Base-by-base conservation (phyloP, 768 basidiomycete genomes). In the Tephrocybe sp. region DNA sequence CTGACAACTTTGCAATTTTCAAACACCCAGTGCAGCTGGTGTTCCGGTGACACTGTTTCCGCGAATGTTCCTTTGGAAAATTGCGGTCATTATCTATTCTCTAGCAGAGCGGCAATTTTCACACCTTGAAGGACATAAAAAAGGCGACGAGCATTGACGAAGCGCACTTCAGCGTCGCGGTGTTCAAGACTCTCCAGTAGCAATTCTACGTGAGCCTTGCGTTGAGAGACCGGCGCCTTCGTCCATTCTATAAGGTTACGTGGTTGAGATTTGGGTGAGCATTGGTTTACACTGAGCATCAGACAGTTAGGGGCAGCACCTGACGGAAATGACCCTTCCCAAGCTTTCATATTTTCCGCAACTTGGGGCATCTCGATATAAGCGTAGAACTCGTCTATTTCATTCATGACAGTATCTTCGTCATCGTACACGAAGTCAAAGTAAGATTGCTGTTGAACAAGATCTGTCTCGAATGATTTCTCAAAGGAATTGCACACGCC, bases 341-440 rank as follows among this genome's bases (percentile, higher is more conserved):
- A 97, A 37, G 90, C 87, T 61, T 84, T 87, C 55, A 91, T 73
- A 64, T 92, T 92, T 73, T 92, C 89, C 2, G 82, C 83, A 18
- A 93, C 86, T 64, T 94, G 90, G 0, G 89, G 82, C 82, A 93
- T 91, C 73, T 98, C 96, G 53, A 92, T 85, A 69, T 97, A 99
- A 18, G 92, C 92, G 68, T 96, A 98, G 71, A 98, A 98, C 69
- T 99, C 97, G 51, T 98, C 91, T 31, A 99, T 86, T 66, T 99
- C 97, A 60, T 89, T 88, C 79, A 96, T 86, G 16, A 98, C 84
- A 4, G 91, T 94, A 68, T 97, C 92, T 62, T 96, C 94, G 66
- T 98, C 95, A 58, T 96, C 91, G 65, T 98, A 98, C 53, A 88
- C 83, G 69, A 89, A 97, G 73, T 94, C 92, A 67, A 89, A 97